Conservation (phyloP, 495 filamentous ascomycete genomes). For the Talaromyces proteolyticus region DNA sequence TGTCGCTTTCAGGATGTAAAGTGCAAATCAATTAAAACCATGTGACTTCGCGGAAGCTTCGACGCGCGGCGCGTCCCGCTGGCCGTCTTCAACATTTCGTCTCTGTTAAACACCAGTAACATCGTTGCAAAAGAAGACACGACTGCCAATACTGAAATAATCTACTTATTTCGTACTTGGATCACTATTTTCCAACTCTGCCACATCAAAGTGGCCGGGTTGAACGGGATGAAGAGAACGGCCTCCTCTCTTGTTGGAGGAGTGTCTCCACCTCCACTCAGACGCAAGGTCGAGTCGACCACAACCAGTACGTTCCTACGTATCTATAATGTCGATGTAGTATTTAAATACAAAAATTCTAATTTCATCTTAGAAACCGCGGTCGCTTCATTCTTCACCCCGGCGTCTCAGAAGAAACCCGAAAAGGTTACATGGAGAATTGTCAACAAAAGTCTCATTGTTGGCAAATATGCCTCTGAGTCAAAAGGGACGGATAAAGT, state of each 20-base stretch:
- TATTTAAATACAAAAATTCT: neutral
- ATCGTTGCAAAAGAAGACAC: no score
- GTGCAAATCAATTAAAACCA: no score
- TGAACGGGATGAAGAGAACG: constrained; percentile 25
- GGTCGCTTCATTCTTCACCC: constrained; percentile 84
- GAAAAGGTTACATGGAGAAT: constrained; percentile 70
- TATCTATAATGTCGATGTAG: neutral
- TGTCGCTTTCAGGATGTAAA: no score
- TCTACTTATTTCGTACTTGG: no score
- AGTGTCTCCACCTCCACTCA: constrained; percentile 42
- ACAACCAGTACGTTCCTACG: constrained; percentile 54
- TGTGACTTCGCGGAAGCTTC: neutral
- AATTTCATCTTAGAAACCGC: constrained; percentile 46
- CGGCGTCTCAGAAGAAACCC: constrained; percentile 77
- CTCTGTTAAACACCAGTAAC: no score
- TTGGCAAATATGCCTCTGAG: constrained; percentile 62
- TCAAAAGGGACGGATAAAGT: constrained; percentile 13
- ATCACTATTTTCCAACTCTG: no score
- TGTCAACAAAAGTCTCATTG: constrained; percentile 62
- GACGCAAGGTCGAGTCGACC: constrained; percentile 59
- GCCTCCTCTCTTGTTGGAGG: constrained; percentile 20
- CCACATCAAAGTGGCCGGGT: constrained; percentile 31
- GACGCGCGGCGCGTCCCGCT: neutral
- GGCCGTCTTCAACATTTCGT: no score
- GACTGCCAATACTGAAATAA: no score